phyloP scores from a whole-genome alignment of 768 basidiomycete genomes.

The Naganishia randhawae region DNA sequence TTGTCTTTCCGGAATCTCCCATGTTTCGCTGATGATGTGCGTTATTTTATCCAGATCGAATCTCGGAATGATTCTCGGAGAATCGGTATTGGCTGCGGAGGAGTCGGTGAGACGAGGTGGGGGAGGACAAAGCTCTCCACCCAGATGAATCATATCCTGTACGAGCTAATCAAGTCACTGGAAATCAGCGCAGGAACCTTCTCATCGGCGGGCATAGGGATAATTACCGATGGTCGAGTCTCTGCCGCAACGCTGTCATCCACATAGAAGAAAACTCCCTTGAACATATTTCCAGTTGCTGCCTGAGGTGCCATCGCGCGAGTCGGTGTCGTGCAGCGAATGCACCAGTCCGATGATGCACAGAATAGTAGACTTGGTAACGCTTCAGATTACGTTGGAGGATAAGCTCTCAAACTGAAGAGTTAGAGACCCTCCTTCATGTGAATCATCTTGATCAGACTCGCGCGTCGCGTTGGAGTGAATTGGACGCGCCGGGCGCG shows the following conservation, averaged over 20 bases:
- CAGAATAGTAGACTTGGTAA: too few species aligned
- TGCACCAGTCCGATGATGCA: too few species aligned
- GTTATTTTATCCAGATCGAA: constrained; percentile 22
- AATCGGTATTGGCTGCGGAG: not conserved
- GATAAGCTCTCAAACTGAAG: too few species aligned
- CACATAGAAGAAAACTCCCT: constrained; percentile 15
- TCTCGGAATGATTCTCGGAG: not conserved
- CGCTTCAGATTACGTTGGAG: too few species aligned
- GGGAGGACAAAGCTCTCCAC: not conserved
- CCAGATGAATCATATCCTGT: constrained; percentile 14
- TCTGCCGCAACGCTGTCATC: constrained; percentile 15
- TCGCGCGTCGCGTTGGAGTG: not conserved
- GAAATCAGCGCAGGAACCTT: not conserved
- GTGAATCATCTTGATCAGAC: not conserved
- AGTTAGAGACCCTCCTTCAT: not conserved
- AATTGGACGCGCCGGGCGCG: not conserved
- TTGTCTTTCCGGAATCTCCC: constrained; percentile 21
- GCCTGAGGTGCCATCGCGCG: constrained; percentile 4
- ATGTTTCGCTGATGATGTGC: constrained; percentile 26
- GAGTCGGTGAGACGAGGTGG: not conserved
- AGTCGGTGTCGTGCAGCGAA: not conserved
- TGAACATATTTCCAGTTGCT: constrained; percentile 9
- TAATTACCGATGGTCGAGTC: constrained; percentile 3
- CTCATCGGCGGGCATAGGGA: not conserved
- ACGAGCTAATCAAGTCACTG: not conserved